phyloP scores from a whole-genome alignment of 306 rosid genomes.

The Quercus agrifolia region DNA sequence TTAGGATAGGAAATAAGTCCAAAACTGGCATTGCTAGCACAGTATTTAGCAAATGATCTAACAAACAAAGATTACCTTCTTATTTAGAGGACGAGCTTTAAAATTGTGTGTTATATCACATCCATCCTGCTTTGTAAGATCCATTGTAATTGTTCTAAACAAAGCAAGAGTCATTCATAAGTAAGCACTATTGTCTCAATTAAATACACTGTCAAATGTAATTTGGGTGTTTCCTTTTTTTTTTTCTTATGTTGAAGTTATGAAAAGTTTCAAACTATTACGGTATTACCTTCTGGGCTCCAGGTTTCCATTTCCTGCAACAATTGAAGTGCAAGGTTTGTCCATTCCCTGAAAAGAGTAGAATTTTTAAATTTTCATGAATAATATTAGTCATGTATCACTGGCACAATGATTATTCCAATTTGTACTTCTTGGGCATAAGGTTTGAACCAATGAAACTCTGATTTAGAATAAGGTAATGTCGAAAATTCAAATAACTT shows the following conservation, averaged over 20 bases:
- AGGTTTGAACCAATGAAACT: neutral
- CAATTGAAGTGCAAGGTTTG: slow-evolving; percentile 31
- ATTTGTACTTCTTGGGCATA: neutral
- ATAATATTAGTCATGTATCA: neutral
- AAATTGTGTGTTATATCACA: slow-evolving; percentile 41
- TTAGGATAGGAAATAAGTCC: neutral
- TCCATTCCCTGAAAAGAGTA: slow-evolving; percentile 48
- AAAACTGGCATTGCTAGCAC: neutral
- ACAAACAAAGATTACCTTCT: slow-evolving; percentile 51
- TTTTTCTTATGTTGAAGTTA: neutral
- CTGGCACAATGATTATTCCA: neutral
- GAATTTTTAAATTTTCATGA: slow-evolving; percentile 22
- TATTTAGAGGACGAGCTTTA: slow-evolving; percentile 77
- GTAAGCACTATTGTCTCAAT: slow-evolving; percentile 20
- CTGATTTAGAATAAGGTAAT: slow-evolving; percentile 7
- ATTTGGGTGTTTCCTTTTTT: neutral
- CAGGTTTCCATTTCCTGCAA: slow-evolving; percentile 38
- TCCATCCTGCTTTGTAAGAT: slow-evolving; percentile 47
- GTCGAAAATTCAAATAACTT: slow-evolving; percentile 10
- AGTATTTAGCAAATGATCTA: neutral
- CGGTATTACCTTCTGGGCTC: slow-evolving; percentile 58
- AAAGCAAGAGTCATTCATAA: slow-evolving; percentile 14
- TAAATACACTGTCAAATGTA: neutral
- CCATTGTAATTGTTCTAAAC: slow-evolving; percentile 55
- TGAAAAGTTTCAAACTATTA: neutral